Evolutionary conservation across 2,329 filamentous ascomycete genomes (phyloP), one percentile per base, ranked within the genome.

Genomic region (Plectosphaerella sp.): DNA sequence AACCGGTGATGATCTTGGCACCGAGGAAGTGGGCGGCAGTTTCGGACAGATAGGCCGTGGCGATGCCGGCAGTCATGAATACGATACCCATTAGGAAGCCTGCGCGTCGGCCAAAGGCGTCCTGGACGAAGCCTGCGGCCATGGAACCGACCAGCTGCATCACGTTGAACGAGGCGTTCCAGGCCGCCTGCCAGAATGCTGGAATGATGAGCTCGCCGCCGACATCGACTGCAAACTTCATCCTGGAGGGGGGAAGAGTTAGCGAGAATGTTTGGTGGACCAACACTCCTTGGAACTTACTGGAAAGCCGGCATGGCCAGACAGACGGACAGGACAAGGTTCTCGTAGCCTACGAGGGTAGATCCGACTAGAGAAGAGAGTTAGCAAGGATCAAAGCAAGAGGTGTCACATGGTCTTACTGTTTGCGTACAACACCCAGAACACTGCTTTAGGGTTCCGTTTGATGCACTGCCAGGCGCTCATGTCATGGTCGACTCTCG

Each of bases 171-270:
- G 48, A 49, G 14, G 58, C 58, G 49, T 55, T 61, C 59, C 59
- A 61, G 18, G 53, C 53, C 8, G 57, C 54, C 41, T 61, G 58
- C 59, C 58, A 61, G 45, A 54, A 55, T 45, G 59, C 58, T 9
- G 59, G 57, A 28, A 61, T 58, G 8, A 58, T 56, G 24, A 56
- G 50, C 28, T 45, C 46, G 35, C 53, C 57, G 37, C 57, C 55
- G 45, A 58, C 53, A 11, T 54, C 55, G 18, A 48, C 43, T 6
- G 57, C 57, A 45, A 58, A 57, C 3, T 48, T 58, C 54, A 50
- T 56, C 14, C 53, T 55, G 14, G 15, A 22, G 25, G 41, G 11
- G 11, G 11, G 28, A 33, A 33, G 28, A 33, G 28, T 33, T 7
- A 33, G 28, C 28, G 11, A 7, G 28, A 7, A 33, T 22, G 3